phyloP scores from a whole-genome alignment of 2,329 filamentous ascomycete species.

The Chaetoscypha palmicola region DNA sequence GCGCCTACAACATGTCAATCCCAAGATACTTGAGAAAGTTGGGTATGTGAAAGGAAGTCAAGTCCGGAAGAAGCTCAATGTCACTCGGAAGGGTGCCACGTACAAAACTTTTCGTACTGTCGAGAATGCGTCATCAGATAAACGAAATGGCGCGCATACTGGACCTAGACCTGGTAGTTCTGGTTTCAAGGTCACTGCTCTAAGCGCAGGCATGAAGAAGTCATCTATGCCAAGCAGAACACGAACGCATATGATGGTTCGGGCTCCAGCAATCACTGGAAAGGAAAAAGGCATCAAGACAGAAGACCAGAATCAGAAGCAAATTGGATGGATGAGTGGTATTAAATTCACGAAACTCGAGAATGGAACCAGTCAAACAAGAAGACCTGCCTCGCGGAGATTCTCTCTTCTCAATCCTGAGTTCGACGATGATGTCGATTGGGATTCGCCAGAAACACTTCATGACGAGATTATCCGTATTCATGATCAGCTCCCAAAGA shows the following conservation, averaged over 20 bases:
- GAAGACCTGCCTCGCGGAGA: constrained; percentile 23
- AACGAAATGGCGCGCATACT: constrained; percentile 54
- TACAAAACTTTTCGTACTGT: constrained; percentile 82
- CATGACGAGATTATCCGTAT: constrained; percentile 60
- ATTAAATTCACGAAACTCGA: constrained; percentile 48
- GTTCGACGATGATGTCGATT: constrained; percentile 37
- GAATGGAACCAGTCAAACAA: constrained; percentile 12
- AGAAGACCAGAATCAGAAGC: constrained; percentile 42
- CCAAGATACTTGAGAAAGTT: constrained; percentile 57
- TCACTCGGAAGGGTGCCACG: constrained; percentile 75
- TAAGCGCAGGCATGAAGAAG: constrained; percentile 34
- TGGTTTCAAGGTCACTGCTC: constrained; percentile 30
- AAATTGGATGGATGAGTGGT: constrained; percentile 64
- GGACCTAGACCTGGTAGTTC: constrained; percentile 45
- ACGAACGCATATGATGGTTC: constrained; percentile 19
- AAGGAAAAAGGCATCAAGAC: constrained; percentile 23
- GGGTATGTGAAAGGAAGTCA: constrained; percentile 65
- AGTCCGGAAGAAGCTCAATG: constrained; percentile 55
- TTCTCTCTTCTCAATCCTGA: constrained; percentile 29
- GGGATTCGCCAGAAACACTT: constrained; percentile 52
- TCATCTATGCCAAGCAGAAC: constrained; percentile 34
- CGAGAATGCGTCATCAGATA: constrained; percentile 52
- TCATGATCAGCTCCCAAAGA: constrained; percentile 54
- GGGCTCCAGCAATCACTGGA: constrained; percentile 29
- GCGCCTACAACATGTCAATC: constrained; percentile 66